Conservation (phyloP, 257 asterid species). For the Osmanthus fragrans region DNA sequence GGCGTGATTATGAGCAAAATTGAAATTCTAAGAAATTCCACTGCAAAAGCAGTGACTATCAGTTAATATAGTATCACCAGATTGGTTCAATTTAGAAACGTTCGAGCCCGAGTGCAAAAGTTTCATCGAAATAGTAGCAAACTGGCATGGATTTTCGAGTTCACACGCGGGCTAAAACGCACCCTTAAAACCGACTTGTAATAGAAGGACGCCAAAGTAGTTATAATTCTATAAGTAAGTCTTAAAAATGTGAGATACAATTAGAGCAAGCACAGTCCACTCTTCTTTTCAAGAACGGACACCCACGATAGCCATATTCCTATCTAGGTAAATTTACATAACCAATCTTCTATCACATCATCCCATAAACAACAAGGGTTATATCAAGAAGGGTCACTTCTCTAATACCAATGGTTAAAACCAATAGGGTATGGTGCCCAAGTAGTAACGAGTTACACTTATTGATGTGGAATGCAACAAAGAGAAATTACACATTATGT, state of each 20-base stretch:
- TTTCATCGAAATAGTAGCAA: neutral
- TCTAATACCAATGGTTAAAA: too few relatives aligned
- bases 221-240: neutral
- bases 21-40: neutral
- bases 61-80: too few relatives aligned
- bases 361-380: too few relatives aligned
- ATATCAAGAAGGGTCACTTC: too few relatives aligned
- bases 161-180: neutral
- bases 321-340: too few relatives aligned
- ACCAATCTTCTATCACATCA: too few relatives aligned
- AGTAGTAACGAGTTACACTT: neutral
- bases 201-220: neutral
- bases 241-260: neutral
- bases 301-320: too few relatives aligned
- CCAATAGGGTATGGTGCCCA: neutral
- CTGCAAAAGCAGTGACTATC: neutral
- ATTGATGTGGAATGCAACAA: neutral
- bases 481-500: neutral
- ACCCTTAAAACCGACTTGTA: too few relatives aligned
- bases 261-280: too few relatives aligned
- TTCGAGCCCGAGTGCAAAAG: neutral
- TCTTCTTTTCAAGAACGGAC: too few relatives aligned
- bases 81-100: neutral
- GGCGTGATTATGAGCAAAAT: too few relatives aligned
- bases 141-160: neutral